Evolutionary conservation across 1,284 basidiomycete species (phyloP), one percentile per base, ranked within the genome.

Genomic region (Rhodotorula sp.): DNA sequence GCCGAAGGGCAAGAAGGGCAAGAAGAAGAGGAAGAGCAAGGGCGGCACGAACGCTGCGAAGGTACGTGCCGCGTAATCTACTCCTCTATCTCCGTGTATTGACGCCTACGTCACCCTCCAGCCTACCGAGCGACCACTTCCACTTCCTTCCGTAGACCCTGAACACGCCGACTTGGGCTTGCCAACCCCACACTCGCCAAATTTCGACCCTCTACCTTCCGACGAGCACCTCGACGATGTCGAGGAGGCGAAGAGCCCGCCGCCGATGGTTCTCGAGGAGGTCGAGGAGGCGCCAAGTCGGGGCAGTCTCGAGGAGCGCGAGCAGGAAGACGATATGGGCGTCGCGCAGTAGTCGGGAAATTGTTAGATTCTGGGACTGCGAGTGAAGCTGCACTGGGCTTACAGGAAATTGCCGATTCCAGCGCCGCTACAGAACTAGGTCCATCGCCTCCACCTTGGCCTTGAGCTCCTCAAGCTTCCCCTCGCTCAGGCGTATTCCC

Each of bases 11-110:
- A 66, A 66, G 64, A 66, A 66, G 59, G 64, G 64, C 27, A 66
- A 66, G 59, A 66, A 66, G 64, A 66, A 66, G 64, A 44, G 64
- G 19, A 66, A 66, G 59, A 66, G 64, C 59, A 66, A 66, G 53
- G 64, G 58, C 13, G 62, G 54, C 22, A 30, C 30, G 22, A 47
- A 46, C 10, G 56, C 39, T 29, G 34, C 48, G 48, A 56, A 63
- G 62, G 64, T 66, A 19, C 55, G 49, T 11, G 22, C 11, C 9
- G 29, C 29, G 29, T 27, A 2, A 1, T 22, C 11, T 15, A 7
- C 24, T 27, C 24, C 22, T 30, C 27, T 24, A 1, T 32, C 27
- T 15, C 11, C 36, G n/a, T n/a, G n/a, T 7, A 24, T 11, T n/a
- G 6, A 24, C 47, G 5, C 30, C 24, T n/a, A 4, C n/a, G 27